Percentiles rank a stretch among this genome's conserved stretches.
Conservation (phyloP, 805 yeast species). For the Yamadazyma kitorensis region DNA sequence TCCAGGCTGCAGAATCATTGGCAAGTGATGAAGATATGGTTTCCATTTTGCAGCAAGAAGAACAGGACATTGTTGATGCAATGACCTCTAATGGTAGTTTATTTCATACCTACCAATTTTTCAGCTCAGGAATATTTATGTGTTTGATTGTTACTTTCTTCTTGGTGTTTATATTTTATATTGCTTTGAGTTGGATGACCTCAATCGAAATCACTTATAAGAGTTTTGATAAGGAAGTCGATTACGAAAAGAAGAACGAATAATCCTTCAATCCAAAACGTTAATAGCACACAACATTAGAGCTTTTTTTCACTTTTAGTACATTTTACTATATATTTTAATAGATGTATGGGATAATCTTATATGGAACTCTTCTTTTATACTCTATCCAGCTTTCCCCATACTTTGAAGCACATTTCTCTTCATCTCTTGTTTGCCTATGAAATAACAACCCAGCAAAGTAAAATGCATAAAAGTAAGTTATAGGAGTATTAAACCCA, state of each 20-base stretch:
- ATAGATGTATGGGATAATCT: constrained; percentile 85
- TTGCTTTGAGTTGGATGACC: constrained; percentile 70
- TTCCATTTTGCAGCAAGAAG: constrained; percentile 18
- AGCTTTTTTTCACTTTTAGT: too few relatives aligned
- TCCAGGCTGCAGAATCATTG: constrained; percentile 30
- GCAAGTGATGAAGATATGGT: constrained; percentile 22
- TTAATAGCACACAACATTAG: neutral
- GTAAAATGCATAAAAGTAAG: constrained; percentile 83
- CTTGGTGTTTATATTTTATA: constrained; percentile 52
- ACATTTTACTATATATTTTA: constrained; percentile 34
- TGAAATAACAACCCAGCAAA: constrained; percentile 81
- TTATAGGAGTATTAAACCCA: constrained; percentile 73
- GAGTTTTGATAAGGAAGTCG: constrained; percentile 72
- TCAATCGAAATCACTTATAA: constrained; percentile 75
- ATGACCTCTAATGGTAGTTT: constrained; percentile 33
- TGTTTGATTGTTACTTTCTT: constrained; percentile 63
- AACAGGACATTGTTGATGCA: constrained; percentile 5
- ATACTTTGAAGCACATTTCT: constrained; percentile 82
- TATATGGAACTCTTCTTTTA: constrained; percentile 77
- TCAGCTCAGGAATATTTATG: constrained; percentile 81
- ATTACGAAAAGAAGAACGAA: constrained; percentile 47
- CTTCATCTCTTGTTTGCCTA: constrained; percentile 89
- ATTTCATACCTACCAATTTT: constrained; percentile 65
- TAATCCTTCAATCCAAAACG: constrained; percentile 12
- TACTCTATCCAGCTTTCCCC: constrained; percentile 85